A percentile compares a stretch with the other conserved stretches of the same genome.
These are phyloP conservation scores for Lupinus albus DNA, from an alignment of 306 rosid species.

Conservation along the genomic window DNA sequence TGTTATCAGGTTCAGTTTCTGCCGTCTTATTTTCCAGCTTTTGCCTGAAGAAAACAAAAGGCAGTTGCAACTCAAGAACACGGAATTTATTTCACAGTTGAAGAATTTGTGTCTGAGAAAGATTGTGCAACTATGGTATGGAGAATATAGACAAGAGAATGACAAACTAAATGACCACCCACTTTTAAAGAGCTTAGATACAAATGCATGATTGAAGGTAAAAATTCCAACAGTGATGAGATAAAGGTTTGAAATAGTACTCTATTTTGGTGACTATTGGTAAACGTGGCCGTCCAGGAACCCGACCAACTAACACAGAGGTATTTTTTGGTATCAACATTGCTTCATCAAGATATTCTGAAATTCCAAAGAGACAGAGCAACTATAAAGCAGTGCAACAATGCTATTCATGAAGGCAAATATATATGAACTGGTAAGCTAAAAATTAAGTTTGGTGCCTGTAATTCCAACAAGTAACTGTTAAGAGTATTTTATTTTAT, in stretches of 20 bases:
- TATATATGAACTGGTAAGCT: conserved; percentile 36
- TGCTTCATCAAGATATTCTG: conserved; percentile 99
- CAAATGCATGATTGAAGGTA: conserved; percentile 38
- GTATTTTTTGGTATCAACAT: conserved; percentile 99
- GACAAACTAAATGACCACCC: conserved; percentile 7
- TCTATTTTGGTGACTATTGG: conserved; percentile 94
- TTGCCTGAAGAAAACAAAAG: conserved; percentile 58
- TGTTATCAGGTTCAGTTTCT: conserved; percentile 57
- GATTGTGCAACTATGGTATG: conserved; percentile 14
- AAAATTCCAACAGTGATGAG: conserved; percentile 44
- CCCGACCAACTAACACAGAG: conserved; percentile 97
- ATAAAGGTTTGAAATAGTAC: conserved; percentile 79
- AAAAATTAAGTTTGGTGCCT: conserved; percentile 29
- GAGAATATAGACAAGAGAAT: conserved; percentile 21
- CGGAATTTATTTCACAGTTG: conserved; percentile 20
- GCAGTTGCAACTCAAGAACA: conserved; percentile 40
- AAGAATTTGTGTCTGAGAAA: conserved; percentile 18
- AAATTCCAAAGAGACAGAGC: conserved; percentile 78
- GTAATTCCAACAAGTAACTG: conserved; percentile 37
- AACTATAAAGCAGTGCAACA: conserved; percentile 62
- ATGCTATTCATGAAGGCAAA: conserved; percentile 37
- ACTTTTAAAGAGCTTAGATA: conserved; percentile 18
- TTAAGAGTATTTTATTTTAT: background rate
- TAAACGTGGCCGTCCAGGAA: conserved; percentile 96
- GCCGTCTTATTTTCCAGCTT: conserved; percentile 64